Evolutionary conservation across 495 filamentous ascomycete species (phyloP), one percentile per base, ranked within the genome.

Genomic region (Neurospora sp.): DNA sequence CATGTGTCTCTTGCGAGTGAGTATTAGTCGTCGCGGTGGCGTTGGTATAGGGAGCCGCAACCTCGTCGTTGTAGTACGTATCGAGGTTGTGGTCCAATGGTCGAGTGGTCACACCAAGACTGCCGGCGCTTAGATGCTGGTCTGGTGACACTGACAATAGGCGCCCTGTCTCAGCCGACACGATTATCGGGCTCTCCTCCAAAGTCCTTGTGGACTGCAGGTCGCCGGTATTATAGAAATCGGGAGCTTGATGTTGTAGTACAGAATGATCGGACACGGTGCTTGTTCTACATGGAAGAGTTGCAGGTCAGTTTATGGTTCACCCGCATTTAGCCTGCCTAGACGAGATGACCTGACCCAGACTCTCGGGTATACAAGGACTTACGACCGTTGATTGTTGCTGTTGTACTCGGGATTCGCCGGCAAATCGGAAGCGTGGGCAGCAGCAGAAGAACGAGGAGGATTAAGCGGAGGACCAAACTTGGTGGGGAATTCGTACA

Each of bases 401-500:
- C 54, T 66, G 54, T 34, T 66, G 19, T 17, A 7, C 19, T 70
- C 74, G 19, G 75, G 71, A 48, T 72, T 73, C 39, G 73, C 31
- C 28, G 74, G 40, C 69, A 75, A 76, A 62, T 74, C 73, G 21
- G 71, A 48, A 36, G 77, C 40, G 28, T 71, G 28, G 54, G 75
- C 75, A 78, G 71, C 42, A 70, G 69, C 59, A 72, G 76, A 28
- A 62, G 70, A 13, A 74, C 75, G 39, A 73, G 34, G 40, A 74
- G 28, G 45, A 70, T 28, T 28, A 3, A 71, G 36, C 72, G 71
- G n/a, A 77, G 76, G 71, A 66, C 54, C 54, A 66, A 66, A 66
- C 15, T 66, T 66, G 54, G 78, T 78, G 71, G 85, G 85, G 73
- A 87, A 88, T 74, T 88, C 86, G 82, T 88, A 87, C 70, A 89